Evolutionary conservation across 306 rosid genomes (phyloP), one percentile per base, ranked within the genome.

Genomic region (Trifolium repens): DNA sequence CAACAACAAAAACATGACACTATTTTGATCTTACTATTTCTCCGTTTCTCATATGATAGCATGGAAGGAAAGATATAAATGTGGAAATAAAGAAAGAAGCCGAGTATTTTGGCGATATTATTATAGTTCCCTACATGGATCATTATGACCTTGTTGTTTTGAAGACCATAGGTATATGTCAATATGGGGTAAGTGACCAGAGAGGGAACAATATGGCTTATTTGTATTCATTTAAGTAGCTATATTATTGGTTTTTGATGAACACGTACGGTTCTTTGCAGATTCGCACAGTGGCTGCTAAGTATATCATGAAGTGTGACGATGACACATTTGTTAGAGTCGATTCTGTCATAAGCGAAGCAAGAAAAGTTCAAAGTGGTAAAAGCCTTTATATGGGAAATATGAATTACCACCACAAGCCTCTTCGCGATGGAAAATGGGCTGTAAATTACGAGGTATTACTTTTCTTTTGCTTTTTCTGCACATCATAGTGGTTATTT

Each of bases 281-380:
- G 99, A 78, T 85, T 84, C 89, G 81, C 42, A 55, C 89, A 0
- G 78, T 85, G 59, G 87, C 81, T 82, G 96, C 97, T 24, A 89
- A 87, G 83, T 74, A 92, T 88, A 87, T 90, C 74, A 92, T 94
- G 96, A 94, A 92, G 87, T 89, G 99, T 49, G 97, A 94, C 54
- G 99, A 94, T 66, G 99, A 92, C 83, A 94, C 97, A 32, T 94
- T 94, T 92, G 92, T 94, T 3, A 81, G 97, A 79, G 93, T 94
- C 74, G 96, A 92, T 81, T 86, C 89, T 37, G 80, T 94, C 79
- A 85, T 90, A 37, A 69, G 74, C 57, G 97, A 92, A 82, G 91
- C 85, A 16, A 82, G 70, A 78, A 78, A 85, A 80, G 81, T 79
- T 58, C 78, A 8, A 37, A 82, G 50, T 17, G 87, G 79, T 55